phyloP scores from a whole-genome alignment of 441 rosid genomes.

The Pelargonium cotyledonis region DNA sequence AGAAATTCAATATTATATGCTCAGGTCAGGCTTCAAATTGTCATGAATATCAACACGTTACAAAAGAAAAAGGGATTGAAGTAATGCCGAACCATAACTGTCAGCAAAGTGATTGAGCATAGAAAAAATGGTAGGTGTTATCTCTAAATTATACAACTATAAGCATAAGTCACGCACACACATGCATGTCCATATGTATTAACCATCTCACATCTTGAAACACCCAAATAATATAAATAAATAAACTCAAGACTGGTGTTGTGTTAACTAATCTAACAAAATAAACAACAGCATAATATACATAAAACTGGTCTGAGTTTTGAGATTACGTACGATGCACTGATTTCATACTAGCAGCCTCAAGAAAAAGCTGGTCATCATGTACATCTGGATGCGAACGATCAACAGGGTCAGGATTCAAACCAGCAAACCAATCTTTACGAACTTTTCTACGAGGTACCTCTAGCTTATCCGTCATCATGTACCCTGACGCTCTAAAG shows the following conservation, averaged over 20 bases:
- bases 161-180: no score
- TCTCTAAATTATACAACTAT: no score
- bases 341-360: slow-evolving; percentile 48
- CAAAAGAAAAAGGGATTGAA: no score
- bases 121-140: no score
- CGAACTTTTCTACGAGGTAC: slow-evolving; percentile 82
- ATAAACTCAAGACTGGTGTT: slow-evolving; percentile 1
- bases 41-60: background rate
- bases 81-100: no score
- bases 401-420: slow-evolving; percentile 82
- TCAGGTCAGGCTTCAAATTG: background rate
- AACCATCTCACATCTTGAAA: no score
- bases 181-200: no score
- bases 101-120: no score
- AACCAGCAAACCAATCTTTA: slow-evolving; percentile 89
- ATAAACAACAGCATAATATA: background rate
- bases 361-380: slow-evolving; percentile 55
- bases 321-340: slow-evolving; percentile 42
- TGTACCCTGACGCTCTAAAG: slow-evolving; percentile 84
- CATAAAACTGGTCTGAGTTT: background rate
- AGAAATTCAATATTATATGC: background rate
- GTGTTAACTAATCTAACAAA: slow-evolving; percentile 15
- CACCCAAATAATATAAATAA: background rate
- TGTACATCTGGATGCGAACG: slow-evolving; percentile 89
- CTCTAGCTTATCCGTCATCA: slow-evolving; percentile 89